These are phyloP conservation scores for Xylariales sp. DNA, from an alignment of 2,329 filamentous ascomycete genomes.

Conservation along the genomic window DNA sequence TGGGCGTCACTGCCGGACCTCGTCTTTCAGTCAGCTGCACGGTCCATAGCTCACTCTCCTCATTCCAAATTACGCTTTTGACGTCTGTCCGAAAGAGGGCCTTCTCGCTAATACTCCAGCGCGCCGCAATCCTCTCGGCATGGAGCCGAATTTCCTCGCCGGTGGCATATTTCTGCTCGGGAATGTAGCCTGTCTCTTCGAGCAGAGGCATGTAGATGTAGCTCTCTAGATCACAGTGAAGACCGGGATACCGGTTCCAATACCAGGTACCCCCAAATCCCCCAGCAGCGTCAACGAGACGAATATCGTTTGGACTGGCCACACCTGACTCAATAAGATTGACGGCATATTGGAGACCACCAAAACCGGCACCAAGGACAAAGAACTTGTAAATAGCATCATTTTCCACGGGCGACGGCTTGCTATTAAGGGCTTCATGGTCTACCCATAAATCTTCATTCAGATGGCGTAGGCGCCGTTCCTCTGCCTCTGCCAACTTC, in stretches of 20 bases:
- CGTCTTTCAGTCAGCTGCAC: neutral
- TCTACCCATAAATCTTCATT: neutral
- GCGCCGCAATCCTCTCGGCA: slow-evolving; percentile 30
- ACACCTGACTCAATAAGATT: slow-evolving; percentile 32
- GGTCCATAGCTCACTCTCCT: slow-evolving; percentile 10
- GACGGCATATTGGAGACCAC: slow-evolving; percentile 35
- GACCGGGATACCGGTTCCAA: slow-evolving; percentile 43
- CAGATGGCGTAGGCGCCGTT: too few species aligned
- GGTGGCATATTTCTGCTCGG: slow-evolving; percentile 35
- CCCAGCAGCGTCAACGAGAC: slow-evolving; percentile 38
- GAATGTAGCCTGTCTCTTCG: slow-evolving; percentile 44
- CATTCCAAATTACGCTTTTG: slow-evolving; percentile 31
- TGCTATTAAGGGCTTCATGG: neutral
- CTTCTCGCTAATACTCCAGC: slow-evolving; percentile 32
- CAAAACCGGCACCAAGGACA: slow-evolving; percentile 39
- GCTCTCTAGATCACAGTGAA: slow-evolving; percentile 41
- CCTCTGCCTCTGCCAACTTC: too few species aligned
- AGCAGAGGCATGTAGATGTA: slow-evolving; percentile 42
- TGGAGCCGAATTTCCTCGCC: slow-evolving; percentile 36
- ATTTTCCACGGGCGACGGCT: neutral
- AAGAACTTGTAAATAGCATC: slow-evolving; percentile 12
- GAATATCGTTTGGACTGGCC: slow-evolving; percentile 26
- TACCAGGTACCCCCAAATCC: slow-evolving; percentile 46
- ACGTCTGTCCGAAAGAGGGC: slow-evolving; percentile 35
- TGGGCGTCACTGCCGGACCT: neutral